phyloP scores from a whole-genome alignment of 2,329 filamentous ascomycete genomes.

The Pseudopithomyces maydicus region DNA sequence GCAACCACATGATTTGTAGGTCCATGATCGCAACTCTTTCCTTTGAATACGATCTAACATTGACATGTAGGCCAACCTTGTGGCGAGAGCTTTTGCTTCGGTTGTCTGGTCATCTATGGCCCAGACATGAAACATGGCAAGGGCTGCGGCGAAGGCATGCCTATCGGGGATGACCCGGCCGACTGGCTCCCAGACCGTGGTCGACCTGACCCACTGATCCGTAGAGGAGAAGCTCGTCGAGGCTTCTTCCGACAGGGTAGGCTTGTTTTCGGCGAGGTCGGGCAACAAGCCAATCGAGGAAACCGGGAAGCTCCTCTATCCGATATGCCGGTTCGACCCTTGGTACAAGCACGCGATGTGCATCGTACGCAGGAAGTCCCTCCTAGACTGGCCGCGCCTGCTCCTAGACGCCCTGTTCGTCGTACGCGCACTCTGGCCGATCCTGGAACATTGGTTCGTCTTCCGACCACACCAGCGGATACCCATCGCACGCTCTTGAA shows the following conservation, averaged over 20 bases:
- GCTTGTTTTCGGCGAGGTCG: too few relatives aligned
- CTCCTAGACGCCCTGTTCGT: too few relatives aligned
- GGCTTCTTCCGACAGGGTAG: neutral
- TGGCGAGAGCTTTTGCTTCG: conserved; percentile 9
- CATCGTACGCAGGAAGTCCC: too few relatives aligned
- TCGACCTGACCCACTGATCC: neutral
- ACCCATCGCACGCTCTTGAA: too few relatives aligned
- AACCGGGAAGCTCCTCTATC: too few relatives aligned
- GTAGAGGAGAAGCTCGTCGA: neutral
- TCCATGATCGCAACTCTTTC: neutral
- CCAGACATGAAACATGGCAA: conserved; percentile 5
- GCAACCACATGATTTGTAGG: conserved; percentile 33
- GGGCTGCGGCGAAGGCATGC: neutral
- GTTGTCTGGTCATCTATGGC: neutral
- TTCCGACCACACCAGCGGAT: too few relatives aligned
- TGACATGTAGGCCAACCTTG: conserved; percentile 5
- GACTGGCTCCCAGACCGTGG: conserved; percentile 4
- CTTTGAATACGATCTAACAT: neutral
- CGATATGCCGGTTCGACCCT: too few relatives aligned
- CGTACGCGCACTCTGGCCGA: too few relatives aligned
- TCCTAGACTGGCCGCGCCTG: too few relatives aligned
- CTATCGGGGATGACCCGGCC: conserved; percentile 2
- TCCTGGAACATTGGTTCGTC: too few relatives aligned
- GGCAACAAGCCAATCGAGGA: too few relatives aligned
- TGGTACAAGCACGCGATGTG: too few relatives aligned